A percentile compares a stretch with the other conserved stretches of the same genome.
Evolutionary conservation across 2,329 filamentous ascomycete genomes (phyloP).

Genomic region (Aspergillus niger): DNA sequence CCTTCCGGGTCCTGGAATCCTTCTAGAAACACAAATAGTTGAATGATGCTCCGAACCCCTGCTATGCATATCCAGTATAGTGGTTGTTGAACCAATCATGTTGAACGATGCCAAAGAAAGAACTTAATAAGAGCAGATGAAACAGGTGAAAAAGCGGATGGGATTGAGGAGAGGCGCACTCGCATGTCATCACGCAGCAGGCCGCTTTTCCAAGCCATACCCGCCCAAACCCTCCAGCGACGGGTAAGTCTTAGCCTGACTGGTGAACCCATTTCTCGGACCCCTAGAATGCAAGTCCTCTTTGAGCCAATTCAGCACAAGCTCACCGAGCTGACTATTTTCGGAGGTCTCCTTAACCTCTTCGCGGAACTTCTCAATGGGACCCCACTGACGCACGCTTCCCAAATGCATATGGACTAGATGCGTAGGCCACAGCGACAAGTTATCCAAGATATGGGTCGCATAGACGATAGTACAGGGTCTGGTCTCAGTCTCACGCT

Average conservation of each 20-base stretch:
- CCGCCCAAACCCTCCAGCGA: constrained; percentile 62
- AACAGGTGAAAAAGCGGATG: constrained; percentile 11
- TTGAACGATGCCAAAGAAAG: constrained; percentile 21
- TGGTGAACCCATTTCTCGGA: constrained; percentile 65
- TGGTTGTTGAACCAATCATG: constrained; percentile 15
- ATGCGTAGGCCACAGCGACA: constrained; percentile 93
- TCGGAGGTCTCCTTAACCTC: constrained; percentile 58
- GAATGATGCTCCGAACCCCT: constrained; percentile 21
- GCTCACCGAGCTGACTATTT: constrained; percentile 81
- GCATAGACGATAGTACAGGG: constrained; percentile 94
- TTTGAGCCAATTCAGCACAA: constrained; percentile 85
- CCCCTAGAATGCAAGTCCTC: constrained; percentile 78
- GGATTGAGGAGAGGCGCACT: constrained; percentile 3
- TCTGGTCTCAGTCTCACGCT: constrained; percentile 78
- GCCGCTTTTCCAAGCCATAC: constrained; percentile 60
- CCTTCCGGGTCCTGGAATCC: constrained; percentile 13
- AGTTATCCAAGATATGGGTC: constrained; percentile 94
- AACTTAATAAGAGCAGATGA: constrained; percentile 7
- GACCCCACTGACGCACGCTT: constrained; percentile 81
- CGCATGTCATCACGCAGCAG: constrained; percentile 8
- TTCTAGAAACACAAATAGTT: constrained; percentile 19
- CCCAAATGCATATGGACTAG: constrained; percentile 94
- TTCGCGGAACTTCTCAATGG: constrained; percentile 68
- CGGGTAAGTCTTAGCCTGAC: constrained; percentile 55
- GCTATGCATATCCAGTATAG: constrained; percentile 19